Percentiles rank a stretch among this genome's conserved stretches.
Conservation (phyloP, 345 rosid species). For the Arabis hirsuta region DNA sequence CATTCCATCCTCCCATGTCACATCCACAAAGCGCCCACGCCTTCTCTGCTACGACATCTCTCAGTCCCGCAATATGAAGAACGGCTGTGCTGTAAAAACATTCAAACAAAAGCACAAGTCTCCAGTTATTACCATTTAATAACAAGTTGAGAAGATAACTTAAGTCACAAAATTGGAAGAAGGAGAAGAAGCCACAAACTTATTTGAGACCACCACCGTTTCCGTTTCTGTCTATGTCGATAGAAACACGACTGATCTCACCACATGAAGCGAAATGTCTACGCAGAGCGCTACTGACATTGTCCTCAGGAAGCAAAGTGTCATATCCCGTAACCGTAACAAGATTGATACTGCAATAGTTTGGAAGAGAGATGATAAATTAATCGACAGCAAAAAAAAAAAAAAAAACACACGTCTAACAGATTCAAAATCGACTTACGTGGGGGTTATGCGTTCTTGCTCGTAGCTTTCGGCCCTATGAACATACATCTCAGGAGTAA, state of each 20-base stretch:
- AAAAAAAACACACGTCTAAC: too few relatives aligned
- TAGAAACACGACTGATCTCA: background rate
- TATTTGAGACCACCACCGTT: background rate
- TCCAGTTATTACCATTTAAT: background rate
- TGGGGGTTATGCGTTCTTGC: too few relatives aligned
- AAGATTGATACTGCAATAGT: background rate
- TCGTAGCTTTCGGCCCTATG: too few relatives aligned
- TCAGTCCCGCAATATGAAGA: background rate
- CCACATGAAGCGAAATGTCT: background rate
- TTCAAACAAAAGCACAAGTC: too few relatives aligned
- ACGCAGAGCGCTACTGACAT: background rate
- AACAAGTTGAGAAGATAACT: background rate
- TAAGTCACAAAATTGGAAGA: too few relatives aligned
- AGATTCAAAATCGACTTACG: too few relatives aligned
- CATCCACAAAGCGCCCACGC: background rate
- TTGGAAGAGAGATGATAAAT: background rate
- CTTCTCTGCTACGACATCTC: background rate
- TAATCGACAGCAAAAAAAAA: too few relatives aligned
- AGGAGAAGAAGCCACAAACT: background rate
- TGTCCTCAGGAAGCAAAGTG: background rate
- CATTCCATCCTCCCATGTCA: background rate
- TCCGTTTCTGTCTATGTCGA: too few relatives aligned
- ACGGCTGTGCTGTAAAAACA: background rate
- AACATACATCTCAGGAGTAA: too few relatives aligned
- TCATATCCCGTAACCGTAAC: background rate